phyloP scores from a whole-genome alignment of 495 filamentous ascomycete species.

The Usnea hakonensis region DNA sequence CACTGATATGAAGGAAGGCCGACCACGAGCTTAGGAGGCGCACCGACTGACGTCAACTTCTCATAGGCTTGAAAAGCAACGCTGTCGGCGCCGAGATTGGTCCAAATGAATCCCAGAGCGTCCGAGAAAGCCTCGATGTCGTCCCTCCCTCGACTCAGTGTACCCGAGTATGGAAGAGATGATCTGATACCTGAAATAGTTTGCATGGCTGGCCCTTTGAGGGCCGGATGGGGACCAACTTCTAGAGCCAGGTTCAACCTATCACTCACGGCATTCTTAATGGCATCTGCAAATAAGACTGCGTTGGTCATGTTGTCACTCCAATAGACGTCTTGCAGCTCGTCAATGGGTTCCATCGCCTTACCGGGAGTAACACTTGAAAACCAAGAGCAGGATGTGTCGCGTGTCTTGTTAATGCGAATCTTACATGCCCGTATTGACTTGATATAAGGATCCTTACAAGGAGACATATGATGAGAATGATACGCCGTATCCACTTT shows the following conservation, averaged over 20 bases:
- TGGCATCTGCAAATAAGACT: slow-evolving; percentile 40
- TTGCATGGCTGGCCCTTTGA: slow-evolving; percentile 42
- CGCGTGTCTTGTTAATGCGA: neutral
- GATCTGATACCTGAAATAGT: slow-evolving; percentile 30
- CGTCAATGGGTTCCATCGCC: neutral
- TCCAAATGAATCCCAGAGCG: slow-evolving; percentile 31
- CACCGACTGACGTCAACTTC: neutral
- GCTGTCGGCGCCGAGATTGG: neutral
- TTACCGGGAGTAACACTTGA: slow-evolving; percentile 2
- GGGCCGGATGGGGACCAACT: slow-evolving; percentile 48
- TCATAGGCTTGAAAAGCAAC: slow-evolving; percentile 22
- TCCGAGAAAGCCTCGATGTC: slow-evolving; percentile 30
- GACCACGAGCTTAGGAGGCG: neutral
- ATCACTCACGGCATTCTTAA: slow-evolving; percentile 29
- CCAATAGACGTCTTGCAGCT: slow-evolving; percentile 40
- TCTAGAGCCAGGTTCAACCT: slow-evolving; percentile 39
- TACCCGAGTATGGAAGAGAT: slow-evolving; percentile 34
- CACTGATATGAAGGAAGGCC: slow-evolving; percentile 43
- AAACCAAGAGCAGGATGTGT: neutral
- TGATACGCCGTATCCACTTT: slow-evolving; percentile 31
- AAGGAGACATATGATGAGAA: slow-evolving; percentile 47
- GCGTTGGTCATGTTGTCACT: slow-evolving; percentile 44
- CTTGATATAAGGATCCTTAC: slow-evolving; percentile 35
- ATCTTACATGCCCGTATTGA: slow-evolving; percentile 21
- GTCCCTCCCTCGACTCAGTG: slow-evolving; percentile 33